phyloP scores from a whole-genome alignment of 495 filamentous ascomycete species.

The Aspergillus steynii region DNA sequence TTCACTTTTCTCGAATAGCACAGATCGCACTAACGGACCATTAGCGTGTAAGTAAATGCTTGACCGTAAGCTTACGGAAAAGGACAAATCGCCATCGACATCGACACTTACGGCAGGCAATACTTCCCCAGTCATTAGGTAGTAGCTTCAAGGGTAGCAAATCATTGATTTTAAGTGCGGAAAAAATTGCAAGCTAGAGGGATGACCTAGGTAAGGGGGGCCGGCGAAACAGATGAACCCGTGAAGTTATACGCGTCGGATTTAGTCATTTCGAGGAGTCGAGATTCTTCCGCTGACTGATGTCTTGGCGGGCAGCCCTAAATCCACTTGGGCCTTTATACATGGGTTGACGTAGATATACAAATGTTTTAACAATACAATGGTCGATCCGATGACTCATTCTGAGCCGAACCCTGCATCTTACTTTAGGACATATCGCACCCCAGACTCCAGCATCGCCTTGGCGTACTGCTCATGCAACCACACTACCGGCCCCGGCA shows the following conservation, averaged over 20 bases:
- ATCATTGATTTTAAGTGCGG: not conserved
- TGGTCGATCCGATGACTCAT: not conserved
- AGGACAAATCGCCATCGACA: not conserved
- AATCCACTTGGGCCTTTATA: not conserved
- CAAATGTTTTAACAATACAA: not conserved
- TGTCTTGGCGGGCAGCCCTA: not conserved
- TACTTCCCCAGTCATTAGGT: not conserved
- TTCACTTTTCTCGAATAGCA: not conserved
- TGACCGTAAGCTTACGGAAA: not conserved
- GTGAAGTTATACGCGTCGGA: not conserved
- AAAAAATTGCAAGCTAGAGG: not conserved
- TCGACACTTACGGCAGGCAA: not conserved
- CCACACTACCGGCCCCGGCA: conserved; percentile 50
- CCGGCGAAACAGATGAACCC: not conserved
- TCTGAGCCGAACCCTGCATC: not conserved
- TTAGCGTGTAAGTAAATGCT: not conserved
- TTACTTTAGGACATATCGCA: conserved; percentile 2
- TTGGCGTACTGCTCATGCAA: conserved; percentile 40
- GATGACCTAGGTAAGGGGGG: not conserved
- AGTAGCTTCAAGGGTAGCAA: not conserved
- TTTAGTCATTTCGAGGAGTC: not conserved
- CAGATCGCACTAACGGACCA: not conserved
- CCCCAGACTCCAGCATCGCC: conserved; percentile 16
- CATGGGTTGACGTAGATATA: no score
- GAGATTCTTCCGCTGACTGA: not conserved